These are phyloP conservation scores for Penicillium odoratum DNA, from an alignment of 495 filamentous ascomycete genomes.

Conservation along the genomic window DNA sequence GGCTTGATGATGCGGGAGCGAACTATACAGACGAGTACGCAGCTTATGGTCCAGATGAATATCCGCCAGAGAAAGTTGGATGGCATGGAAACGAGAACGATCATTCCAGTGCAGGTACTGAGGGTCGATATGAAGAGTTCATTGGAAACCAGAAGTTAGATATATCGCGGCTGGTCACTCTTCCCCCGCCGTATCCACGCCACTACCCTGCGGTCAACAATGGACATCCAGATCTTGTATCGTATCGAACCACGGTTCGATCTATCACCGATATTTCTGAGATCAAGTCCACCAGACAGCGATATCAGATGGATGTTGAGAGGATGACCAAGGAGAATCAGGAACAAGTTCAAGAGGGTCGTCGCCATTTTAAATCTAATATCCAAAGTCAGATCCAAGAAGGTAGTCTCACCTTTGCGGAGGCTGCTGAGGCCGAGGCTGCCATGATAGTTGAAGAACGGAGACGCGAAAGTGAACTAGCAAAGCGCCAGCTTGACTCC, in stretches of 20 bases:
- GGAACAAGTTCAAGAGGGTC: constrained; percentile 45
- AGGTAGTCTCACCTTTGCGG: constrained; percentile 73
- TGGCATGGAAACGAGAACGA: constrained; percentile 64
- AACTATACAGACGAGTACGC: constrained; percentile 33
- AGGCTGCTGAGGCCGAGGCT: constrained; percentile 75
- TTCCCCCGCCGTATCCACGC: constrained; percentile 89
- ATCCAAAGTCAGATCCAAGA: constrained; percentile 72
- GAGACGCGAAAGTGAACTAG: constrained; percentile 58
- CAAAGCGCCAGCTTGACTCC: constrained; percentile 70
- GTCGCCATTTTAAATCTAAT: constrained; percentile 56
- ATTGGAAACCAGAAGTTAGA: constrained; percentile 62
- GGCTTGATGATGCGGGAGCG: constrained; percentile 27
- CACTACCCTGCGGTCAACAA: constrained; percentile 96
- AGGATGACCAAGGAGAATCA: constrained; percentile 39
- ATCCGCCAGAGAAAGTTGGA: constrained; percentile 81
- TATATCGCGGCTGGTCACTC: constrained; percentile 85
- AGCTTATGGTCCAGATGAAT: constrained; percentile 63
- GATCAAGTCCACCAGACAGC: constrained; percentile 64
- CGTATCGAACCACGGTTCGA: constrained; percentile 73
- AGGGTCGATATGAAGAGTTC: constrained; percentile 12
- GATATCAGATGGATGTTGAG: constrained; percentile 48
- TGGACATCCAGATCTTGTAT: constrained; percentile 82
- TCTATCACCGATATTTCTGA: constrained; percentile 73
- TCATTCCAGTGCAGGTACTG: constrained; percentile 18
- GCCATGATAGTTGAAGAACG: constrained; percentile 63